phyloP scores from a whole-genome alignment of 2,329 filamentous ascomycete species.

The Aureobasidium sp. region DNA sequence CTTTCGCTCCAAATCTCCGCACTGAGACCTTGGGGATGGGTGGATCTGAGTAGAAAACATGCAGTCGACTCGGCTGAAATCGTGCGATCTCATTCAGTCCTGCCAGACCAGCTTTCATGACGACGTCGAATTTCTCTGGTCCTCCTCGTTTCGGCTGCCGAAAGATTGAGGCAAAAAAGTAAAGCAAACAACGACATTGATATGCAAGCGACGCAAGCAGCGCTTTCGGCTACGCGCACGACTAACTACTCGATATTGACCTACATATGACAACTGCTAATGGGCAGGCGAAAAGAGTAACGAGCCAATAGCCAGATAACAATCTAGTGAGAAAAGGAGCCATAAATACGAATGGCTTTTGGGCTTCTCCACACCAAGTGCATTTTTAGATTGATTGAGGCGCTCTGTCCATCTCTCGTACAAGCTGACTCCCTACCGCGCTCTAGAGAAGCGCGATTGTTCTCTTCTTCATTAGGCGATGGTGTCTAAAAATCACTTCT shows the following conservation, averaged over 20 bases:
- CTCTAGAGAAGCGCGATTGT: neutral
- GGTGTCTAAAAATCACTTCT: neutral
- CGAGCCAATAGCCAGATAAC: neutral
- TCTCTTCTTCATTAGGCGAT: neutral
- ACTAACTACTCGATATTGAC: neutral
- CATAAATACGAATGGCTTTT: slow-evolving; percentile 5
- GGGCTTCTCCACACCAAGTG: slow-evolving; percentile 2
- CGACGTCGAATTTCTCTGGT: neutral
- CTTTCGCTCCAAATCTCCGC: slow-evolving; percentile 3
- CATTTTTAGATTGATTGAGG: slow-evolving; percentile 1
- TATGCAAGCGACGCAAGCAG: neutral
- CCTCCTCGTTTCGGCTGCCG: neutral
- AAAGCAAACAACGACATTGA: neutral
- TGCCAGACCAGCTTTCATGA: neutral
- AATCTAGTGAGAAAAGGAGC: neutral
- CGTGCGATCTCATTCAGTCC: neutral
- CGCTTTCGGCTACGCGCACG: neutral
- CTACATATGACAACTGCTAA: slow-evolving; percentile 4
- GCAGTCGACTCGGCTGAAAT: slow-evolving; percentile 4
- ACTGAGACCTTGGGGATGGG: slow-evolving; percentile 2
- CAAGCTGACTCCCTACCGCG: neutral
- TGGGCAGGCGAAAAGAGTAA: neutral
- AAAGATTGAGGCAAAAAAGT: neutral
- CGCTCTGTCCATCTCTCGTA: slow-evolving; percentile 7
- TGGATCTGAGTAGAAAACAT: neutral